phyloP scores from a whole-genome alignment of 176 grass and related monocot species.

The Aegilops speltoides region DNA sequence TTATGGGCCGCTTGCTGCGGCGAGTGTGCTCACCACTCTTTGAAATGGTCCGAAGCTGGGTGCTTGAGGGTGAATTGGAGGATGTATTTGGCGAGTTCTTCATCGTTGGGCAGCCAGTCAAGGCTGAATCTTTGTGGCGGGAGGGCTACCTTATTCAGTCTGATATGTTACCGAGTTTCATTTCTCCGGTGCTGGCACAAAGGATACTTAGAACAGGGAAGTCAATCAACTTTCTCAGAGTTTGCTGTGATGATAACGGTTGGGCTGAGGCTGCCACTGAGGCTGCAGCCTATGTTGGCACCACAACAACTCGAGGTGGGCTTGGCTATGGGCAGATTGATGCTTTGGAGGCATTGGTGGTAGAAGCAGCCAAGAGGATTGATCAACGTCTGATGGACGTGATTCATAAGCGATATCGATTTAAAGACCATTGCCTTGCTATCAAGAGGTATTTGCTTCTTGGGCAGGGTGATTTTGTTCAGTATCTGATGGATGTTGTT shows the following conservation, averaged over 20 bases:
- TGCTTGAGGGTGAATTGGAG: constrained; percentile 84
- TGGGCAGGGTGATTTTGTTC: constrained; percentile 96
- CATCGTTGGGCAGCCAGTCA: constrained; percentile 75
- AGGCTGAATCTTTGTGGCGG: constrained; percentile 83
- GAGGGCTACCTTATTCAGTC: constrained; percentile 89
- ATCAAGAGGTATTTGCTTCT: constrained; percentile 97
- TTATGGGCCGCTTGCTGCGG: constrained; percentile 76
- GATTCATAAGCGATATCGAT: constrained; percentile 74
- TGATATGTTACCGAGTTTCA: constrained; percentile 85
- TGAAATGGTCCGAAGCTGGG: constrained; percentile 91
- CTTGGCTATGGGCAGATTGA: constrained; percentile 91
- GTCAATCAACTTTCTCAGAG: constrained; percentile 89
- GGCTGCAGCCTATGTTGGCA: constrained; percentile 78
- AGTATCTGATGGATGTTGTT: constrained; percentile 93
- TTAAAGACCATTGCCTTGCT: constrained; percentile 91
- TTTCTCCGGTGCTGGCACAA: constrained; percentile 75
- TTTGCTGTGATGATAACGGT: constrained; percentile 89
- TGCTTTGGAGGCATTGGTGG: constrained; percentile 81
- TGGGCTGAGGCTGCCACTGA: constrained; percentile 75
- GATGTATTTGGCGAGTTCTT: constrained; percentile 92
- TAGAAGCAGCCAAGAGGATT: constrained; percentile 86
- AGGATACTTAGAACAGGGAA: constrained; percentile 91
- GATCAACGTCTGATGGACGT: constrained; percentile 89
- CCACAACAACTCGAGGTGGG: constrained; percentile 70
- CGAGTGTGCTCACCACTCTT: constrained; percentile 91